Conservation (phyloP, 495 filamentous ascomycete genomes). For the Lentithecium fluviatile region DNA sequence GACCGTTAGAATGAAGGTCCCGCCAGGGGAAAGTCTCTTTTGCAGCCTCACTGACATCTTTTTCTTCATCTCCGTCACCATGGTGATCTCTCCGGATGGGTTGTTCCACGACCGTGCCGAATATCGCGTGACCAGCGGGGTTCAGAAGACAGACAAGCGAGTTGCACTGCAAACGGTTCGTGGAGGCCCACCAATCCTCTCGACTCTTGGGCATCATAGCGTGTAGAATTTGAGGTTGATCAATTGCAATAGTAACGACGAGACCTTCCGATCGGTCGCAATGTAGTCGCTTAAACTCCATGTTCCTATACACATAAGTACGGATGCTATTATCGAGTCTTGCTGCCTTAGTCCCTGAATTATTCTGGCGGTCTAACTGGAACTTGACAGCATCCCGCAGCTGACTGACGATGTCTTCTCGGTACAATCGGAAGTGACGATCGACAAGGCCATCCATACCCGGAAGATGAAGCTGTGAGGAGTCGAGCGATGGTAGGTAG, state of each 20-base stretch:
- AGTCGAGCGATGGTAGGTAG: conserved; percentile 60
- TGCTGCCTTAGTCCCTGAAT: neutral
- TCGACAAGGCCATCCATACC: conserved; percentile 65
- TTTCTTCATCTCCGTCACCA: conserved; percentile 13
- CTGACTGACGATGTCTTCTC: conserved; percentile 65
- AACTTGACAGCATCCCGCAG: conserved; percentile 57
- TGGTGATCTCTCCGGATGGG: conserved; percentile 23
- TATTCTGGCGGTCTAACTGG: neutral
- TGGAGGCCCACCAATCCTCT: conserved; percentile 19
- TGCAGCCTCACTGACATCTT: too few species aligned
- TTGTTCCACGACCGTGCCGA: conserved; percentile 53
- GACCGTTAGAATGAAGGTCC: too few species aligned
- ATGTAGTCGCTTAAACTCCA: conserved; percentile 41
- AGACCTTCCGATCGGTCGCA: conserved; percentile 54
- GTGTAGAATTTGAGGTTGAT: conserved; percentile 1
- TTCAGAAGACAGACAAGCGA: conserved; percentile 27
- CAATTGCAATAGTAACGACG: conserved; percentile 39
- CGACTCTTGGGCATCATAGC: neutral
- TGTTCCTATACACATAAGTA: conserved; percentile 2
- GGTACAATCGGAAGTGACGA: conserved; percentile 65
- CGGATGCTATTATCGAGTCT: neutral
- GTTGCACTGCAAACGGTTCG: conserved; percentile 17
- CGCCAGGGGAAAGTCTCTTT: too few species aligned
- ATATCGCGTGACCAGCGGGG: conserved; percentile 45
- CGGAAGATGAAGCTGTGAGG: conserved; percentile 53